A percentile compares a stretch with the other conserved stretches of the same genome.
Evolutionary conservation across 2,329 filamentous ascomycete genomes (phyloP).

Genomic region (Zymoseptoria passerinii): DNA sequence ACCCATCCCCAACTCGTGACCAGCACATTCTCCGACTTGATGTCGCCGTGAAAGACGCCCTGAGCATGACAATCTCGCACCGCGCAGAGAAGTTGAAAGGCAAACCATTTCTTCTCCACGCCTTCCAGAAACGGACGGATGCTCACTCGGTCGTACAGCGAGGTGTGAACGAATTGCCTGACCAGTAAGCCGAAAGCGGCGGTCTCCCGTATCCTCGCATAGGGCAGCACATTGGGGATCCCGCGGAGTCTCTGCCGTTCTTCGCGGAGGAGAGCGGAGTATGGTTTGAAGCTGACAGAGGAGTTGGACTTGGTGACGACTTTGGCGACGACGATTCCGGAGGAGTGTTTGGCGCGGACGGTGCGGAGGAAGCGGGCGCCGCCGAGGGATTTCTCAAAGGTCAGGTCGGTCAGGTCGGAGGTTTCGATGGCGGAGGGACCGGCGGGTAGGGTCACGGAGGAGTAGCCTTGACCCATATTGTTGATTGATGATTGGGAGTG

Average conservation of each 20-base stretch:
- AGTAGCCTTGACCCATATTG: conserved; percentile 90
- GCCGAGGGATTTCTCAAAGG: conserved; percentile 86
- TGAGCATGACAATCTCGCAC: conserved; percentile 83
- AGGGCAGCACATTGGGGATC: conserved; percentile 83
- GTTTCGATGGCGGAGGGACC: conserved; percentile 91
- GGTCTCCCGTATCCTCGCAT: conserved; percentile 86
- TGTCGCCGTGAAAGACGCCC: conserved; percentile 92
- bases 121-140: conserved; percentile 94
- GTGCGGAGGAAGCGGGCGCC: conserved; percentile 95
- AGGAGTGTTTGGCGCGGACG: conserved; percentile 78
- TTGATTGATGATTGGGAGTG: conserved; percentile 17
- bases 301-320: conserved; percentile 79
- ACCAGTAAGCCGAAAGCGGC: conserved; percentile 86
- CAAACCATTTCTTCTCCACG: conserved; percentile 98
- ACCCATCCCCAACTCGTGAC: conserved; percentile 99
- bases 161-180: conserved; percentile 91
- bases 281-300: conserved; percentile 68
- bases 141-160: conserved; percentile 91
- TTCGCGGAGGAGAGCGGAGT: conserved; percentile 71
- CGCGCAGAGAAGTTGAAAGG: conserved; percentile 88
- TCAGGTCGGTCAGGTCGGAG: conserved; percentile 79
- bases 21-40: conserved; percentile 94
- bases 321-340: conserved; percentile 89
- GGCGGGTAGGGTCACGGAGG: conserved; percentile 78
- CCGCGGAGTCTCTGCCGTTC: conserved; percentile 72